These are phyloP conservation scores for Diaporthe citrichinensis DNA, from an alignment of 2,329 filamentous ascomycete genomes.

Conservation along the genomic window DNA sequence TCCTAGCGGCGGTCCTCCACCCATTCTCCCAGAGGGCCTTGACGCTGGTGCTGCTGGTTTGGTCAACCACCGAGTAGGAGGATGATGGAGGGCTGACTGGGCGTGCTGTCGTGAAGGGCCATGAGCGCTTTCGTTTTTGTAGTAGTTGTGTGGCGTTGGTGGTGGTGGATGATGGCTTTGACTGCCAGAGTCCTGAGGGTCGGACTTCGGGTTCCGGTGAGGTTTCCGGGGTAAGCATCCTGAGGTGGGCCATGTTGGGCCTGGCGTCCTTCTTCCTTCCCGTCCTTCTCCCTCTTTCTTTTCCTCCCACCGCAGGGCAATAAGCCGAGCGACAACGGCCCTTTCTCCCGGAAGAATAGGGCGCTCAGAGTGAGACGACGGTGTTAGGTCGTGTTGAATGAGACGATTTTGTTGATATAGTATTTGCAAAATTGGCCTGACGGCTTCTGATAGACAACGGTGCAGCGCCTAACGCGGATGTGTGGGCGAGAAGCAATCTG, in stretches of 20 bases:
- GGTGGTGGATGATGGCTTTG: slow-evolving; percentile 15
- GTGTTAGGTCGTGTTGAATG: slow-evolving; percentile 33
- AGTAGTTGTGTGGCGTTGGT: neutral
- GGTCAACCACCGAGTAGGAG: slow-evolving; percentile 51
- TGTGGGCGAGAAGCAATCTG: slow-evolving; percentile 31
- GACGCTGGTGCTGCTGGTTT: slow-evolving; percentile 62
- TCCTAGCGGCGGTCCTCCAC: slow-evolving; percentile 74
- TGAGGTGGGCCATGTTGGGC: slow-evolving; percentile 30
- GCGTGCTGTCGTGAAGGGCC: slow-evolving; percentile 15
- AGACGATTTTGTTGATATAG: slow-evolving; percentile 39
- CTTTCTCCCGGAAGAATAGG: neutral
- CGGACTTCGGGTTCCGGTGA: slow-evolving; percentile 35
- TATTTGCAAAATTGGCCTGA: slow-evolving; percentile 39
- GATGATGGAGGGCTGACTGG: slow-evolving; percentile 23
- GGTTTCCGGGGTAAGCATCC: slow-evolving; percentile 35
- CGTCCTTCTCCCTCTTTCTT: neutral
- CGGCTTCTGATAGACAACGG: slow-evolving; percentile 36
- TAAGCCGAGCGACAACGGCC: neutral
- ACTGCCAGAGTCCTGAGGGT: slow-evolving; percentile 55
- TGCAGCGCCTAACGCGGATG: slow-evolving; percentile 37
- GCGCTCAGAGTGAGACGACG: neutral
- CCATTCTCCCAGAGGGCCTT: slow-evolving; percentile 80
- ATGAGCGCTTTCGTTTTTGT: slow-evolving; percentile 23
- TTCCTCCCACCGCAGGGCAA: neutral
- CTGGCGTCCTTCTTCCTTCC: slow-evolving; percentile 6